Percentiles rank a stretch among this genome's conserved stretches.
Evolutionary conservation across 176 grass and related monocot genomes (phyloP).

Genomic region (Ensete glaucum): DNA sequence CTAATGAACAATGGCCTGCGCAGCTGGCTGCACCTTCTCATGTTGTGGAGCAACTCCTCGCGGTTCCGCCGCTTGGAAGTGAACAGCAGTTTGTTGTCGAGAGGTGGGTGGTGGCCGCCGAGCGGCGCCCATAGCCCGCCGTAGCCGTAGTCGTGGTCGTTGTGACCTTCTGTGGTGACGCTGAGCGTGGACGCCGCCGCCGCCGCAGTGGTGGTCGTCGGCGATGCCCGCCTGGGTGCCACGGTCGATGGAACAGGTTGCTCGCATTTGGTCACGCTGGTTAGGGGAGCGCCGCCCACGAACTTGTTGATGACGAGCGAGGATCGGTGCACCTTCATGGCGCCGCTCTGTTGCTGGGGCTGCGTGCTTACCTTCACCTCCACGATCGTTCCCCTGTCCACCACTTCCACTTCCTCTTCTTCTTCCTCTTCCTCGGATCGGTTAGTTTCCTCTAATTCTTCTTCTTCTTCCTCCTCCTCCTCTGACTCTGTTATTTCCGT

Average conservation of each 20-base stretch:
- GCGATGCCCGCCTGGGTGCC: constrained; percentile 35
- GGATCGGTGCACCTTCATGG: constrained; percentile 59
- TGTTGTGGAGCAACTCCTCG: constrained; percentile 63
- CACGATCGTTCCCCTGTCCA: constrained; percentile 76
- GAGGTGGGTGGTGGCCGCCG: background rate
- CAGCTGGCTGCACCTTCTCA: constrained; percentile 77
- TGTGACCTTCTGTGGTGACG: background rate
- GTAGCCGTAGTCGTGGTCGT: constrained; percentile 11
- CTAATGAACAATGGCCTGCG: constrained; percentile 62
- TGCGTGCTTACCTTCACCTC: constrained; percentile 94
- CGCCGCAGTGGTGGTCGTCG: constrained; percentile 56
- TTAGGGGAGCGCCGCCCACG: constrained; percentile 63
- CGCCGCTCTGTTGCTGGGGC: constrained; percentile 29
- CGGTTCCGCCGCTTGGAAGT: constrained; percentile 40
- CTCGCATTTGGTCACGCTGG: background rate
- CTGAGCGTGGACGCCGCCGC: constrained; percentile 32
- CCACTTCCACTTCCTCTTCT: constrained; percentile 81
- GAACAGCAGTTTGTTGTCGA: constrained; percentile 66
- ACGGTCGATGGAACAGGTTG: background rate
- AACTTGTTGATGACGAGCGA: constrained; percentile 98
- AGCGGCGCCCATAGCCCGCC: background rate
- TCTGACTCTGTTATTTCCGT: constrained; percentile 18
- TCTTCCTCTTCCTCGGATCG: constrained; percentile 32
- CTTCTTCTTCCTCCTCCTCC: constrained; percentile 17
- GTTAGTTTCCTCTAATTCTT: constrained; percentile 28